Evolutionary conservation across 345 rosid species (phyloP).

Genomic region (Excoecaria cochinchinensis): DNA sequence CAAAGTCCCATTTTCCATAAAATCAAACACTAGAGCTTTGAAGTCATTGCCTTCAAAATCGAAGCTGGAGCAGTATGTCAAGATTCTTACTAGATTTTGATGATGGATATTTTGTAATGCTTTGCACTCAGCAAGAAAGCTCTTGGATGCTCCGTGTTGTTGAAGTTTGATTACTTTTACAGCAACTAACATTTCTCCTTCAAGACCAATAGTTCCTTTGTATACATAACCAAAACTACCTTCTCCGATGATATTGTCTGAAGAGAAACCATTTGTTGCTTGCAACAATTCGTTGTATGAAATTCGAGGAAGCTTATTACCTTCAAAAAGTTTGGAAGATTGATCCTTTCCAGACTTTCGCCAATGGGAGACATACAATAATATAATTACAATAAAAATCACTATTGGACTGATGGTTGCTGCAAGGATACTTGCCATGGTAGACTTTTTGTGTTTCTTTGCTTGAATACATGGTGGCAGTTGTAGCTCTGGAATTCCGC

Average conservation of each 20-base stretch:
- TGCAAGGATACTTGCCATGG: background rate
- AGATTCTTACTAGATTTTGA: background rate
- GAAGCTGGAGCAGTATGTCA: background rate
- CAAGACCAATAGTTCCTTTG: background rate
- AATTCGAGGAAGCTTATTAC: background rate
- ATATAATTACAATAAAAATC: background rate
- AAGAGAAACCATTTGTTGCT: background rate
- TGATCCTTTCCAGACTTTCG: background rate
- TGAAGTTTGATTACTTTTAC: background rate
- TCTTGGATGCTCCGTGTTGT: background rate
- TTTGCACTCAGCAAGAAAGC: background rate
- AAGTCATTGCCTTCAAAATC: background rate
- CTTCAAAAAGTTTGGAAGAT: background rate
- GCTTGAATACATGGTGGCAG: background rate
- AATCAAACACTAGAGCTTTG: background rate
- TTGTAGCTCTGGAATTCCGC: background rate
- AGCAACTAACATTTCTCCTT: background rate
- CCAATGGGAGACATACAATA: background rate
- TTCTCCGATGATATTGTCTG: background rate
- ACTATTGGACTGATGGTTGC: background rate
- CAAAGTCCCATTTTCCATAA: background rate
- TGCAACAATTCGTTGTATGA: background rate
- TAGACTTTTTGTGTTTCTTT: background rate
- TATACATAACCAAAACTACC: slow-evolving; percentile 12
- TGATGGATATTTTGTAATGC: background rate